Percentiles rank a stretch among this genome's conserved stretches.
Conservation (phyloP, 176 grass and related monocot genomes). For the Typha latifolia region DNA sequence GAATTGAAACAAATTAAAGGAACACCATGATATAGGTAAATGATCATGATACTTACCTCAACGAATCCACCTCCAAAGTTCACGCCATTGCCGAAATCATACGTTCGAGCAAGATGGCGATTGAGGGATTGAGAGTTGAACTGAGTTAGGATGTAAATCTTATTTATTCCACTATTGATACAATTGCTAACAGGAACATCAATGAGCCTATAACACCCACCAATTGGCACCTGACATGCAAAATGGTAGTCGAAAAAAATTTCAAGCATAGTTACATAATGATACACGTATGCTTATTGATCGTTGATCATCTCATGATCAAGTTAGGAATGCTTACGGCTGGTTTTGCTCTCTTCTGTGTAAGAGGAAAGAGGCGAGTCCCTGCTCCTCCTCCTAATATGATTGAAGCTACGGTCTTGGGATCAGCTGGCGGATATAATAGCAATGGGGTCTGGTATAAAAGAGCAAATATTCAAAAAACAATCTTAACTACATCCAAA, state of each 20-base stretch:
- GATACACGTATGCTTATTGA: neutral
- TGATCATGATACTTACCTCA: slow-evolving; percentile 31
- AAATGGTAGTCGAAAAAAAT: neutral
- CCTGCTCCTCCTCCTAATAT: slow-evolving; percentile 71
- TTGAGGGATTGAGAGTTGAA: slow-evolving; percentile 77
- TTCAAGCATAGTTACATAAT: no score
- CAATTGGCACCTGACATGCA: slow-evolving; percentile 45
- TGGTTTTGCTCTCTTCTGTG: slow-evolving; percentile 69
- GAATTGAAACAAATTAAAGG: neutral
- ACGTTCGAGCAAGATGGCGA: slow-evolving; percentile 53
- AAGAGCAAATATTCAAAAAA: slow-evolving; percentile 3
- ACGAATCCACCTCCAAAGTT: slow-evolving; percentile 62
- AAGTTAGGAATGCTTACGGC: slow-evolving; percentile 34
- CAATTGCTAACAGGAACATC: slow-evolving; percentile 81
- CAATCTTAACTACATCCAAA: neutral
- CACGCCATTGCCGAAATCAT: slow-evolving; percentile 58
- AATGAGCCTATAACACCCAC: slow-evolving; percentile 68
- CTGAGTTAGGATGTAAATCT: slow-evolving; percentile 71
- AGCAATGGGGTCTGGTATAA: slow-evolving; percentile 2
- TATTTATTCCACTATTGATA: slow-evolving; percentile 75
- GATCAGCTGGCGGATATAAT: slow-evolving; percentile 26
- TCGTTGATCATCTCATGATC: neutral
- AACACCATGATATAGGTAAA: neutral
- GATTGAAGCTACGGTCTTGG: slow-evolving; percentile 60
- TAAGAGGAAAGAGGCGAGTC: slow-evolving; percentile 82